Evolutionary conservation across 176 grass and related monocot species (phyloP), one percentile per base, ranked within the genome.

Genomic region (Hordeum marinum): DNA sequence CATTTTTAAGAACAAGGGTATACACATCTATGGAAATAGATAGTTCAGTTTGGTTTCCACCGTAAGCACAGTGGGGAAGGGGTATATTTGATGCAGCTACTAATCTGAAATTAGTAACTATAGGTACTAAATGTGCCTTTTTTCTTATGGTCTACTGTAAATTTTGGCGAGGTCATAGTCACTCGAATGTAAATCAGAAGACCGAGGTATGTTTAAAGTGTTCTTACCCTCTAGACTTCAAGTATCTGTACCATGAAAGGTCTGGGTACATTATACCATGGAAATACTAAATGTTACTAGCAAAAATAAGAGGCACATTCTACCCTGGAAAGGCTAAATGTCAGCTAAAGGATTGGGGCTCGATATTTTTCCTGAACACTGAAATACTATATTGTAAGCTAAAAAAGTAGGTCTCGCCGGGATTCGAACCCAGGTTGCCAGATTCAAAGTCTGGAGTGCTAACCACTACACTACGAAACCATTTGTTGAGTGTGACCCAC

Each of bases 381-480:
- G 18, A 21, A 17, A 72, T 43, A 72, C 37, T 45, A 8, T 26
- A 72, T 45, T 45, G 12, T 13, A 23, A 72, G 11, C 40, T 25
- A 26, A 72, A 43, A 72, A 43, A 45, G 39, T 73, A 75, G 72
- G 72, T 75, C 72, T 52, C 43, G 43, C 92, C 91, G 91, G 93
- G 96, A 99, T 99, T 96, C 88, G 93, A 99, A 99, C 93, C 93
- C 96, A 99, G 89, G 93, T 99, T 84, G 86, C 96, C 90, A 96
- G 91, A 95, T 99, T 99, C 93, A 99, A 95, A 98, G 90, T 98
- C 95, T 93, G 90, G 95, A 98, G 95, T 98, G 95, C 92, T 98
- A 98, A 98, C 95, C 89, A 98, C 95, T 94, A 98, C 95, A 98
- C 95, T 75, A 75, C 72, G 72, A 52, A 75, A 75, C 72, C 72